Evolutionary conservation across 2,329 filamentous ascomycete genomes (phyloP).

Genomic region (Cladosporium sphaerospermum): DNA sequence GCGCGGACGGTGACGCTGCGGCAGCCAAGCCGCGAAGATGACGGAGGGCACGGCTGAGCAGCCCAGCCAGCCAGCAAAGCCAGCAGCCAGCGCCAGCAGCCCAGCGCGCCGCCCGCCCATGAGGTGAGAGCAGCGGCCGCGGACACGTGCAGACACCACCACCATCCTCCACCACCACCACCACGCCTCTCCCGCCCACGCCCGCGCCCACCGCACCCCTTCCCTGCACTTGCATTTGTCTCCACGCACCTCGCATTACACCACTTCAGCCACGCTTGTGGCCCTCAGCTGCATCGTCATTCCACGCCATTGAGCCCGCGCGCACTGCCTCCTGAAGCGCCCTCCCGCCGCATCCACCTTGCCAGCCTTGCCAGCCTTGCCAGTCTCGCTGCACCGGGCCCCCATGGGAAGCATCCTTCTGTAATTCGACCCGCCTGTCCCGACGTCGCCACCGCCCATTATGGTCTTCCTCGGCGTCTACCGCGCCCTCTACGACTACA

Average conservation of each 20-base stretch:
- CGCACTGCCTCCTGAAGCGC: slow-evolving; percentile 8
- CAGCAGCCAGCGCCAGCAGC: too few species aligned
- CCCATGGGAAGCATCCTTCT: background rate
- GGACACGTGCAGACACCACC: too few species aligned
- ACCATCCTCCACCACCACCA: too few species aligned
- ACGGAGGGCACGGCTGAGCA: too few species aligned
- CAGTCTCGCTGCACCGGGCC: background rate
- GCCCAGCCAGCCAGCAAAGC: too few species aligned
- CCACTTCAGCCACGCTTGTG: background rate
- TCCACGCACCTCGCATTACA: background rate
- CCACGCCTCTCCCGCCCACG: background rate
- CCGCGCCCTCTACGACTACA: slow-evolving; percentile 87
- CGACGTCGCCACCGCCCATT: slow-evolving; percentile 8
- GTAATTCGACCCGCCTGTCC: background rate
- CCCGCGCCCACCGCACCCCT: background rate
- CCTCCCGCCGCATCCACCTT: slow-evolving; percentile 7
- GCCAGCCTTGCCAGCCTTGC: slow-evolving; percentile 1
- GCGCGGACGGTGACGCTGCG: too few species aligned
- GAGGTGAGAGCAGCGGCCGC: too few species aligned
- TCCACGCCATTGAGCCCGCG: background rate
- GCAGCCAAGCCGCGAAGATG: too few species aligned
- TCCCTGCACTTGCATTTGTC: background rate
- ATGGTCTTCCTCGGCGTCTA: slow-evolving; percentile 95
- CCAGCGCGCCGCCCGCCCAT: too few species aligned
- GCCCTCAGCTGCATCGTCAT: background rate